A percentile compares a stretch with the other conserved stretches of the same genome.
phyloP scores from a whole-genome alignment of 192 early-diverging fungal species.

The Coemansia pectinata region DNA sequence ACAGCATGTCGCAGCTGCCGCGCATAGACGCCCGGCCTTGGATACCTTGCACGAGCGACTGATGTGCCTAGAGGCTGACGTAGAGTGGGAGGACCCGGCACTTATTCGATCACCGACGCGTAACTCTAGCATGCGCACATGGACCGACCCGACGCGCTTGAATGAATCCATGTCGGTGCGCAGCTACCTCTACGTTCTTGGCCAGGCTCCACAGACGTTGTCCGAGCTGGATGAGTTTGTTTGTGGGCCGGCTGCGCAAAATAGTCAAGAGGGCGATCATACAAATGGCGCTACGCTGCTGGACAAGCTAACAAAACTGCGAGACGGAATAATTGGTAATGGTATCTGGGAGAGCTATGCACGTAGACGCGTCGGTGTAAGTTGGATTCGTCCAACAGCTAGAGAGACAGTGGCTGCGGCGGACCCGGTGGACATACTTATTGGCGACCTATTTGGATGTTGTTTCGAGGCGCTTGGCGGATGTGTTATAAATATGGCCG shows the following conservation, averaged over 20 bases:
- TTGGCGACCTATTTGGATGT: slow-evolving; percentile 27
- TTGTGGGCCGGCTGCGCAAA: background rate
- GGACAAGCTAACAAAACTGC: slow-evolving; percentile 29
- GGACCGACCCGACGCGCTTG: slow-evolving; percentile 48
- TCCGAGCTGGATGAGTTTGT: slow-evolving; percentile 33
- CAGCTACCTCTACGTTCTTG: slow-evolving; percentile 36
- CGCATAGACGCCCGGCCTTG: slow-evolving; percentile 14
- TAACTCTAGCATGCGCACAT: slow-evolving; percentile 9
- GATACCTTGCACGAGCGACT: slow-evolving; percentile 32
- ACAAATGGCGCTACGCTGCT: slow-evolving; percentile 15
- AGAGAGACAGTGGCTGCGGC: background rate
- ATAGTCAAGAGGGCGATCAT: background rate
- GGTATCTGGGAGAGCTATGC: slow-evolving; percentile 56
- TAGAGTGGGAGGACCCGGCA: slow-evolving; percentile 54
- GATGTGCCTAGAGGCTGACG: slow-evolving; percentile 50
- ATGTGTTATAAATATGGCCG: slow-evolving; percentile 18
- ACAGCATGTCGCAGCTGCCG: background rate
- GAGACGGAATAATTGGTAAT: slow-evolving; percentile 44
- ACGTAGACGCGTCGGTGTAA: slow-evolving; percentile 47
- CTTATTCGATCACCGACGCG: slow-evolving; percentile 46
- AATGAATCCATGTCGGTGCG: slow-evolving; percentile 50
- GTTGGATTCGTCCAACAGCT: slow-evolving; percentile 21
- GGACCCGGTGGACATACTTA: slow-evolving; percentile 34
- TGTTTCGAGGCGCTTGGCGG: slow-evolving; percentile 52
- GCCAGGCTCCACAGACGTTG: slow-evolving; percentile 21